Base-by-base conservation (phyloP, 495 filamentous ascomycete genomes). In the Penicillium mononematosum region DNA sequence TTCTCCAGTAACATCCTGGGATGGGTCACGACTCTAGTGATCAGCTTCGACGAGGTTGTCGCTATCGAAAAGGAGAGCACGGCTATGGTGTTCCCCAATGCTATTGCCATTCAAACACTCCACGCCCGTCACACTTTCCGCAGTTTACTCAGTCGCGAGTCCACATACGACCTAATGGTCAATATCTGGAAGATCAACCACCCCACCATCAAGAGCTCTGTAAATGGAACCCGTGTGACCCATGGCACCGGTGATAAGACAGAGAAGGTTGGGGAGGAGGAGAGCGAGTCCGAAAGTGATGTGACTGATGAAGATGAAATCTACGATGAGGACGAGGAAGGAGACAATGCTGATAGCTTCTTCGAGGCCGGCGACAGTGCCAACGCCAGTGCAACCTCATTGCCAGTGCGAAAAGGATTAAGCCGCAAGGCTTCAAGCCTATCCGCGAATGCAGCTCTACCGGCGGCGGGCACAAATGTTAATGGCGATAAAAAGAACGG, bases 1-100 rank as follows among this genome's bases (percentile, higher is more conserved):
- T 99, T 99, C 73, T 95, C 92, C 58, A 98, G 94, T 71, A 99
- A 99, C 67, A 99, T 99, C 50, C 81, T 99, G 36, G 94, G 94
- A 36, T 99, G 94, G 94, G 85, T 95, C 1, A 99, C 95, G 1
- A 98, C 92, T 4, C 75, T 98, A 29, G 92, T 99, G 41, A 96
- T 99, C 71, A 94, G 90, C 67, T 99, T 98, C 70, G 95, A 98
- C 67, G 94, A 99, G 69, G 87, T 99, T 48, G 90, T 98, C 31
- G 89, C 92, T 0, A 87, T 99, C 2, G 94, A 99, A 69, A 99
- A 98, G 73, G 92, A 96, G 71, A 96, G 82, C 59, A 99, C 94
- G 0, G 95, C 93, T 5, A 81, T 98, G 69, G 84, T 99, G 1
- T 97, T 99, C 70, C 94, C 92, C 45, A 99, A 99, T 73, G 95